Base-by-base conservation (phyloP, 2,329 filamentous ascomycete genomes). In the Tolypocladium ovalisporum region DNA sequence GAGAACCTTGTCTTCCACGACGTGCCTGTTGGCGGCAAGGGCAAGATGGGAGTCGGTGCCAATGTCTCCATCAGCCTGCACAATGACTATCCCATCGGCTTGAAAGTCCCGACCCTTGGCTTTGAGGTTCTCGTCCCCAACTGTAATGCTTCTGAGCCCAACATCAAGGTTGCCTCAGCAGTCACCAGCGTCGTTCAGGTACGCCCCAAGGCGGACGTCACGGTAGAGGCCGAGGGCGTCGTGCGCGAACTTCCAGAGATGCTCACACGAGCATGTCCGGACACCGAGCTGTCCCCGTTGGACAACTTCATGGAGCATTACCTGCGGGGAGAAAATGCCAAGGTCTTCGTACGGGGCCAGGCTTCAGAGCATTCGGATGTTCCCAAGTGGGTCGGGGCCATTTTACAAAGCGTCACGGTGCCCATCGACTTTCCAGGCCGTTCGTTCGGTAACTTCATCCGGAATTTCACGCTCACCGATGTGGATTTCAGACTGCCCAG, bases 121-220 rank as follows among this genome's bases (percentile, higher is more conserved):
- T 97, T 97, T 67, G 86, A 92, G 61, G 84, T 97, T 35, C 77
- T 96, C 52, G 86, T 97, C 7, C 86, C 90, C 49, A 90, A 90
- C 60, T 99, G 94, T 72, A 78, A 81, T 32, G 76, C 81, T 4
- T 76, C 82, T 27, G 85, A 94, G 57, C 81, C 86, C 4, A 84
- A 86, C 61, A 94, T 99, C 64, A 78, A 84, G 62, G 80, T 97
- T 57, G 92, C 90, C 3, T 84, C 88, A 64, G 90, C 89, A 9
- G 78, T 79, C 22, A 95, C 90, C 1, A 79, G 81, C 22, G 73
- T 78, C 42, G 75, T 96, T 37, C 72, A 84, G 39, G 79, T 97
- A 15, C 75, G 82, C 55, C 88, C 93, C 29, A 81, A 83, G 39
- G 75, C 83, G 4, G 79, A 88, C 52, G 81, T 96, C 22, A 75